Percentiles rank a stretch among this genome's conserved stretches.
phyloP scores from a whole-genome alignment of 2,329 filamentous ascomycete species.

The Sodiomyces alkalinus region DNA sequence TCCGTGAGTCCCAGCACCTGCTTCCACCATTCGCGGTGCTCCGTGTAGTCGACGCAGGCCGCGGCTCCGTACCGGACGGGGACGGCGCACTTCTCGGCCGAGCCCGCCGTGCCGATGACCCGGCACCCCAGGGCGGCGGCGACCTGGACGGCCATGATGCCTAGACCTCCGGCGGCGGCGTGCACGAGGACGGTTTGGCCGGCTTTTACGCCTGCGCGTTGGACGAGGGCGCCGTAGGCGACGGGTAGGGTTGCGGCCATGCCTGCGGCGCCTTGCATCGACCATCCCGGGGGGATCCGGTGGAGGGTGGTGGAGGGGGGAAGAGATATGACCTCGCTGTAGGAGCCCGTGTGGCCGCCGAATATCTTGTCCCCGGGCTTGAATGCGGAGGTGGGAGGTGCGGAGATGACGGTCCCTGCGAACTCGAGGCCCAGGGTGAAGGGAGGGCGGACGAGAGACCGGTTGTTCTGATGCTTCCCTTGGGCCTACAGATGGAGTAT shows the following conservation, averaged over 20 bases:
- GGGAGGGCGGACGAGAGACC: constrained; percentile 35
- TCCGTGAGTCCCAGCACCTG: constrained; percentile 29
- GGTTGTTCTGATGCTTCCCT: constrained; percentile 46
- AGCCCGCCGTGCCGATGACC: constrained; percentile 37
- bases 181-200: constrained; percentile 38
- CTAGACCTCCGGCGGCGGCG: constrained; percentile 38
- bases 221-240: constrained; percentile 32
- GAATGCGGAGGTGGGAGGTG: constrained; percentile 20
- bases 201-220: constrained; percentile 21
- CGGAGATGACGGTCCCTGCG: constrained; percentile 31
- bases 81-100: constrained; percentile 25
- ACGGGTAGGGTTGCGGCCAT: constrained; percentile 37
- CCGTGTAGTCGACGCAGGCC: constrained; percentile 23
- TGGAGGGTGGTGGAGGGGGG: constrained; percentile 19
- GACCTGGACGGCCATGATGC: constrained; percentile 39
- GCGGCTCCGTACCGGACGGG: constrained; percentile 23
- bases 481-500: too few relatives aligned
- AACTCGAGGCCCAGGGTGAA: constrained; percentile 48
- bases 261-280: constrained; percentile 32
- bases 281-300: constrained; percentile 28
- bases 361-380: constrained; percentile 36
- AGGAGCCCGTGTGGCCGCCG: constrained; percentile 34
- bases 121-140: constrained; percentile 34
- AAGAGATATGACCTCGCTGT: constrained; percentile 33
- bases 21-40: constrained; percentile 29